A percentile compares a stretch with the other conserved stretches of the same genome.
These are phyloP conservation scores for Stagonosporopsis cucurbitacearum DNA, from an alignment of 2,329 filamentous ascomycete genomes.

Conservation along the genomic window DNA sequence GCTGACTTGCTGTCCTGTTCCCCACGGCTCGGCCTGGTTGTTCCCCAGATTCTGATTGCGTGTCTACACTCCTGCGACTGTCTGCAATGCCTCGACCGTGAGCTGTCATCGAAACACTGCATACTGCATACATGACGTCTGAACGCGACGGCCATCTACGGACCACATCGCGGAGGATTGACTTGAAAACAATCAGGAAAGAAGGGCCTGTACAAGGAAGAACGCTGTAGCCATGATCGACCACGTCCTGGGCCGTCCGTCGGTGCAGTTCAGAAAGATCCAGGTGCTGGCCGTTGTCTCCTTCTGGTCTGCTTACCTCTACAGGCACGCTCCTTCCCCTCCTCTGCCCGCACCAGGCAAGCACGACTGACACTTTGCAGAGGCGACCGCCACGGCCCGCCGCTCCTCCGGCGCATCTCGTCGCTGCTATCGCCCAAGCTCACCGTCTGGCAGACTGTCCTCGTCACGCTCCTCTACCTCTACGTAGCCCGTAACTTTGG, in stretches of 20 bases:
- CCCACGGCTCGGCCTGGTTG: background rate
- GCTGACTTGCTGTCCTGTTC: constrained; percentile 12
- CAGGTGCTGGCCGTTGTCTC: constrained; percentile 90
- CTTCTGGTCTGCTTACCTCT: constrained; percentile 88
- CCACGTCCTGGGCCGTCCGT: constrained; percentile 90
- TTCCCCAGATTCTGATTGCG: background rate
- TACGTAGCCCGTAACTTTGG: constrained; percentile 94
- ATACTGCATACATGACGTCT: constrained; percentile 16
- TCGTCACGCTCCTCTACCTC: constrained; percentile 86
- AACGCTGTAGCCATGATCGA: constrained; percentile 62
- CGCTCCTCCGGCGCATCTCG: constrained; percentile 73
- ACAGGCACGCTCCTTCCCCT: constrained; percentile 62
- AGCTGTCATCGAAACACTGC: background rate
- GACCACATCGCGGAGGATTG: constrained; percentile 5
- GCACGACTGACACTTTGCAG: constrained; percentile 54
- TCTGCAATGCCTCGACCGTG: background rate
- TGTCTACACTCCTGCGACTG: background rate
- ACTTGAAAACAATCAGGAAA: background rate
- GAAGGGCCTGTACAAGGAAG: background rate
- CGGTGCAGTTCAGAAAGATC: constrained; percentile 86
- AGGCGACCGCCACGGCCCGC: constrained; percentile 88
- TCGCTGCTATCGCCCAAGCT: constrained; percentile 71
- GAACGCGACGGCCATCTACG: background rate
- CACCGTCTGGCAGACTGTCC: constrained; percentile 88
- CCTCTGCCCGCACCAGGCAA: background rate